phyloP scores from a whole-genome alignment of 1,284 basidiomycete species.

The Marasmius fiardii region DNA sequence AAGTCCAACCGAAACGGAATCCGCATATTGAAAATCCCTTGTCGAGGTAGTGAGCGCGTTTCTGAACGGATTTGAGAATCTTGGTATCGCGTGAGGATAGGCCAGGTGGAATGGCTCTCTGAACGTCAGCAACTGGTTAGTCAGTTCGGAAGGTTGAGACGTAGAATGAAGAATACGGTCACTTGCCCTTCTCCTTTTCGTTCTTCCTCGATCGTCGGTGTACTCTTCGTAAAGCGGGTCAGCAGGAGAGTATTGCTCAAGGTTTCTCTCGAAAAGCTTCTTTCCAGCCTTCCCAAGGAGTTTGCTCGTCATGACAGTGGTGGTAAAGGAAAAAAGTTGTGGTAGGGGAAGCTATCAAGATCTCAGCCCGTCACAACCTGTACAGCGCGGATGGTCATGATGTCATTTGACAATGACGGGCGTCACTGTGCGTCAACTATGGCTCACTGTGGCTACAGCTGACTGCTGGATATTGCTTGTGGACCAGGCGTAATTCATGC shows the following conservation, averaged over 20 bases:
- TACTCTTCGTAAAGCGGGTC: conserved; percentile 84
- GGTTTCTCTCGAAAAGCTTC: conserved; percentile 59
- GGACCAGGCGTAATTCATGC: no score
- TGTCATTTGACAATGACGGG: no score
- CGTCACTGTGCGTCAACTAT: no score
- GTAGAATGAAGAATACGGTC: not conserved
- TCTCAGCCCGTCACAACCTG: no score
- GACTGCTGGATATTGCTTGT: no score
- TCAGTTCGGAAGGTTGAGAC: conserved; percentile 1
- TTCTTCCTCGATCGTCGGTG: conserved; percentile 61
- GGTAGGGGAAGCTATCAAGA: no score
- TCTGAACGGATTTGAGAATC: conserved; percentile 72
- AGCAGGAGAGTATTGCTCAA: conserved; percentile 62
- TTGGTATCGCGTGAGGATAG: conserved; percentile 77
- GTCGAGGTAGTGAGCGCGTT: conserved; percentile 87
- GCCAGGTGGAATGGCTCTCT: conserved; percentile 77
- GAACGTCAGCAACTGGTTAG: not conserved
- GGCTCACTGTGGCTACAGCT: no score
- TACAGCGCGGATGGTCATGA: not conserved
- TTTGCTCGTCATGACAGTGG: conserved; percentile 2
- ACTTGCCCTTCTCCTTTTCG: conserved; percentile 67
- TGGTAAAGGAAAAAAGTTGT: not conserved
- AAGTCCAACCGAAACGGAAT: conserved; percentile 85
- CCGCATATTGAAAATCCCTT: conserved; percentile 86
- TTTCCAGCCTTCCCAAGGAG: conserved; percentile 47